Conservation (phyloP, 495 filamentous ascomycete genomes). For the Penicillium goetzii region DNA sequence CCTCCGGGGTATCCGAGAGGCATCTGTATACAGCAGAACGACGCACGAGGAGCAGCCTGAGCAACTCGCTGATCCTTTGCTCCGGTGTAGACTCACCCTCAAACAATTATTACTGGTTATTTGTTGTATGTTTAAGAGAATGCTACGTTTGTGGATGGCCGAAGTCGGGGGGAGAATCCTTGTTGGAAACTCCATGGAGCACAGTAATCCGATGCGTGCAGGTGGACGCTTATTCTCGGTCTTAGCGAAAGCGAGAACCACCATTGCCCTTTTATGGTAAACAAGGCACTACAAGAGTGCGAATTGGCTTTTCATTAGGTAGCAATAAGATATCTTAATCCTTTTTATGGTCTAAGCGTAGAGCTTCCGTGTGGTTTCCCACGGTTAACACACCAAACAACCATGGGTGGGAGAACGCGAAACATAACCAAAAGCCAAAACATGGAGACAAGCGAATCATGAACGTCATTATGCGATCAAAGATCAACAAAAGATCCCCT, state of each 20-base stretch:
- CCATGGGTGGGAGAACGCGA: background rate
- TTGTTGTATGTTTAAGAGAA: background rate
- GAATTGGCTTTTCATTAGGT: background rate
- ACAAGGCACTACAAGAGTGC: background rate
- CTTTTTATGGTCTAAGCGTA: background rate
- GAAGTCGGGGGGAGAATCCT: background rate
- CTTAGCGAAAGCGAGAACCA: background rate
- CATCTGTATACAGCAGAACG: background rate
- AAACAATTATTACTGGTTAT: background rate
- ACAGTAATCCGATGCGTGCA: conserved; percentile 8
- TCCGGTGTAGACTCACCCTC: background rate
- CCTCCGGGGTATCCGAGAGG: conserved; percentile 1
- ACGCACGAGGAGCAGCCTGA: background rate
- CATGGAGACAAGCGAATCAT: conserved; percentile 9
- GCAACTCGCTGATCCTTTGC: background rate
- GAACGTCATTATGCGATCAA: conserved; percentile 27
- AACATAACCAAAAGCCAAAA: background rate
- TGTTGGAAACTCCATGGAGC: background rate
- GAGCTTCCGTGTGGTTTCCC: background rate
- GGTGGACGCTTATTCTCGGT: background rate
- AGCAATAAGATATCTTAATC: background rate
- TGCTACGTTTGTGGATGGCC: background rate
- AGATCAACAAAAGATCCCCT: conserved; percentile 19
- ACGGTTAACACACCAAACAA: background rate
- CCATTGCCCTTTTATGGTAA: background rate